Evolutionary conservation across 1,284 basidiomycete genomes (phyloP).

Genomic region (Jaminaea rosea): DNA sequence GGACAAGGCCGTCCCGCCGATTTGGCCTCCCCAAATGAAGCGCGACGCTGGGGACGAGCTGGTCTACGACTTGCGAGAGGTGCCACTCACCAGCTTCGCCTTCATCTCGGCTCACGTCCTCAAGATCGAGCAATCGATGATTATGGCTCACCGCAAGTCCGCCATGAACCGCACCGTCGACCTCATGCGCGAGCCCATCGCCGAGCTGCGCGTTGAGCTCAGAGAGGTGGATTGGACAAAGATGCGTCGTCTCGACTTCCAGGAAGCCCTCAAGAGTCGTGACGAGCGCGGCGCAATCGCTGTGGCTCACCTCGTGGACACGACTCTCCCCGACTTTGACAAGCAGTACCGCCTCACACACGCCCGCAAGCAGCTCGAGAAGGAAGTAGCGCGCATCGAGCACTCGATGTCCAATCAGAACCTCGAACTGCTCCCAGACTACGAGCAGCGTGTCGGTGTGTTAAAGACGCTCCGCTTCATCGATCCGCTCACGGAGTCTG

Average conservation of each 20-base stretch:
- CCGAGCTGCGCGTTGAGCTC: background rate
- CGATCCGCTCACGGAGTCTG: conserved; percentile 64
- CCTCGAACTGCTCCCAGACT: conserved; percentile 90
- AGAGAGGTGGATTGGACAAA: conserved; percentile 64
- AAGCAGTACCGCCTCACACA: conserved; percentile 68
- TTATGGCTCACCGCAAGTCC: conserved; percentile 55
- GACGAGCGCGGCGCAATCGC: conserved; percentile 52
- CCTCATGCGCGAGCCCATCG: conserved; percentile 3
- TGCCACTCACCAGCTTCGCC: conserved; percentile 67
- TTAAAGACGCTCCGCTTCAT: conserved; percentile 64
- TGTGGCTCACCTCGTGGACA: no score
- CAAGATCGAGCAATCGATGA: conserved; percentile 54
- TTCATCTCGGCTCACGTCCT: conserved; percentile 63
- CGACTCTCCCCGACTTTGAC: no score
- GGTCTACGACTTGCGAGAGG: conserved; percentile 62
- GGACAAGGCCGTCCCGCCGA: conserved; percentile 52
- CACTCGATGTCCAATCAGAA: conserved; percentile 79
- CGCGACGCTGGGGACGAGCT: conserved; percentile 50
- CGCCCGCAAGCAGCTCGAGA: conserved; percentile 62
- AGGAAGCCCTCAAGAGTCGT: conserved; percentile 66
- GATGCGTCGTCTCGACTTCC: conserved; percentile 79
- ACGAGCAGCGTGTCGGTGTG: conserved; percentile 84
- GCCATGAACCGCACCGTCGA: conserved; percentile 51
- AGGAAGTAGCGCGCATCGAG: conserved; percentile 56
- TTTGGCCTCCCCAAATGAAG: conserved; percentile 41